Base-by-base conservation (phyloP, 2,329 filamentous ascomycete genomes). In the Metarhizium sp. region DNA sequence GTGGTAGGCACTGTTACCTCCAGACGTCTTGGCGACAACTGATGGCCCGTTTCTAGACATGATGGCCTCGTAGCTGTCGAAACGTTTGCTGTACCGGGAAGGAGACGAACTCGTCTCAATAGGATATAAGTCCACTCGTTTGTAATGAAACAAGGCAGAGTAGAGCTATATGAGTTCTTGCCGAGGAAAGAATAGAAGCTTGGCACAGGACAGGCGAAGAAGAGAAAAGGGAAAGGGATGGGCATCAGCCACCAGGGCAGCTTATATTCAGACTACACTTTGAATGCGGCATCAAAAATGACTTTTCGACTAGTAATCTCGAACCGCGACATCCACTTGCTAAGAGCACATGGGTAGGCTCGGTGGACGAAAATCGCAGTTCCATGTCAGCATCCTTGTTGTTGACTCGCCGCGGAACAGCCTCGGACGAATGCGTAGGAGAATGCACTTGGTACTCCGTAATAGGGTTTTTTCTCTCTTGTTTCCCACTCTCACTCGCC, bases 1-100 rank as follows among this genome's bases (percentile, higher is more conserved):
- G 74, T 86, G 84, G 73, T 86, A 88, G 58, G 86, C 86, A 58
- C 78, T 77, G 64, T 88, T 88, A 62, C 85, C 85, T 57, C 85
- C 85, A 0, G 75, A 65, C 2, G 84, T 88, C 66, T 77, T 78
- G 42, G 61, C 57, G 55, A 61, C 62, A 10, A 52, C 53, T 8
- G 60, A 30, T n/a, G 57, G 52, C 45, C 54, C 54, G 38, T 42
- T 47, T 43, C 51, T 45, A 29, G 57, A 50, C 58, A 61, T 55
- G 46, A 54, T 18, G 48, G 29, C 38, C 16, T 47, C 51, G 54
- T 18, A 18, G 16, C 20, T 6, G 20, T 20, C 45, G 13, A 29
- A 30, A 29, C 45, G 45, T 14, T 46, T 25, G 40, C 8, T 30
- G 20, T 48, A 11, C 45, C 18, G 18, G n/a, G 6, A 20, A 20